A percentile compares a stretch with the other conserved stretches of the same genome.
Evolutionary conservation across 1,139 yeast species (phyloP).

Genomic region (Hanseniaspora sp.): DNA sequence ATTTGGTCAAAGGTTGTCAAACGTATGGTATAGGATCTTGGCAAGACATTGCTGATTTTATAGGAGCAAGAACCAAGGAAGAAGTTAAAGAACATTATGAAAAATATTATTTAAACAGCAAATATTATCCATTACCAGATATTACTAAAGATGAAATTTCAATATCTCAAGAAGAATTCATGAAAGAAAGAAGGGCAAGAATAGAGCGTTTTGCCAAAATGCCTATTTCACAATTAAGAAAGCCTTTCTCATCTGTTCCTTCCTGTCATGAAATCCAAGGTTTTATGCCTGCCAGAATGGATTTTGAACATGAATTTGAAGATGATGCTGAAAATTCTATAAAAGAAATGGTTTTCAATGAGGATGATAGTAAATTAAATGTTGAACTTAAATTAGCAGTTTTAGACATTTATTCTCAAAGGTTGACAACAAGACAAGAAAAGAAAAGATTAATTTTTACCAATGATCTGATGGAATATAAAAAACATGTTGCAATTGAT

Average conservation of each 20-base stretch:
- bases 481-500: slow-evolving; percentile 45
- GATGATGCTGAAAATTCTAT: slow-evolving; percentile 92
- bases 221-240: slow-evolving; percentile 70
- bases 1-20: slow-evolving; percentile 83
- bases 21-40: slow-evolving; percentile 88
- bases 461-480: slow-evolving; percentile 70
- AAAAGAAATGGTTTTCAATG: slow-evolving; percentile 90
- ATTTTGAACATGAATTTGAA: slow-evolving; percentile 90
- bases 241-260: slow-evolving; percentile 86
- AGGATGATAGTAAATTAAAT: slow-evolving; percentile 80
- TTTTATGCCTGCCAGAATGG: slow-evolving; percentile 96
- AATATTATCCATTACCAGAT: slow-evolving; percentile 71
- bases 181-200: slow-evolving; percentile 56
- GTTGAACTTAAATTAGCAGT: slow-evolving; percentile 80
- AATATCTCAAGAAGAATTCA: slow-evolving; percentile 58
- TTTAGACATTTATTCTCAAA: slow-evolving; percentile 76
- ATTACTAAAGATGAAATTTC: slow-evolving; percentile 43
- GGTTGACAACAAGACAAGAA: slow-evolving; percentile 86
- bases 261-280: slow-evolving; percentile 95
- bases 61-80: slow-evolving; percentile 83
- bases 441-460: slow-evolving; percentile 70
- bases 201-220: slow-evolving; percentile 58
- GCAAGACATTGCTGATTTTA: slow-evolving; percentile 93
- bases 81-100: slow-evolving; percentile 81
- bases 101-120: slow-evolving; percentile 55